Base-by-base conservation (phyloP, 108 stramenopile genomes). In the Aurantiochytrium sp. region DNA sequence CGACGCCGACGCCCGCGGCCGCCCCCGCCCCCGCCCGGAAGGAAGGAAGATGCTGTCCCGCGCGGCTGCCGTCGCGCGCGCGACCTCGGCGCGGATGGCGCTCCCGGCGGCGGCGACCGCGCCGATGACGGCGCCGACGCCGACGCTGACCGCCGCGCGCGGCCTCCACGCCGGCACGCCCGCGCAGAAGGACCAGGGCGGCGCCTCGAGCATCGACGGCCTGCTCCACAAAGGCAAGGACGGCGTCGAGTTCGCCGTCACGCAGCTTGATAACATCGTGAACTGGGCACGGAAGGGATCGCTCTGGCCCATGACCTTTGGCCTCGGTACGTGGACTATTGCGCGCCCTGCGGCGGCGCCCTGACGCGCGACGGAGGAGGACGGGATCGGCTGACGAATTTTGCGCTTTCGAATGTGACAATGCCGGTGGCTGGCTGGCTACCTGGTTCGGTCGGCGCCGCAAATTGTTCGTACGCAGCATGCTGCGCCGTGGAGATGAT, bases 401-500 rank as follows among this genome's bases (percentile, higher is more conserved):
- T n/a, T n/a, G n/a, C n/a, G n/a, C n/a, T n/a, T n/a, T n/a, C n/a
- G n/a, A n/a, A n/a, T n/a, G n/a, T n/a, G n/a, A n/a, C n/a, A n/a
- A n/a, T n/a, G n/a, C n/a, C n/a, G n/a, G n/a, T n/a, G n/a, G n/a
- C n/a, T n/a, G n/a, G n/a, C 21, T 54, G 53, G 53, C 53, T 54
- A 21, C 53, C 21, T 54, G 53, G 21, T 54, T 21, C 12, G 21
- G 53, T 54, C 53, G 53, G 53, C 53, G 53, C 17, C 21, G 21
- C 17, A 19, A 19, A 54, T 54, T 54, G n/a, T n/a, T n/a, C n/a
- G n/a, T 65, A 0, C 50, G 17, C 34, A 65, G 98, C 98, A 19
- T 99, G 98, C 91, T 99, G 98, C 87, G 98, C 98, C 45, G 98
- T 99, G 50, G 98, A 98, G 93, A 98, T 98, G 98, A 98, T 98